Base-by-base conservation (phyloP, 352 stramenopile species). In the Phytopythium kandeliae region DNA sequence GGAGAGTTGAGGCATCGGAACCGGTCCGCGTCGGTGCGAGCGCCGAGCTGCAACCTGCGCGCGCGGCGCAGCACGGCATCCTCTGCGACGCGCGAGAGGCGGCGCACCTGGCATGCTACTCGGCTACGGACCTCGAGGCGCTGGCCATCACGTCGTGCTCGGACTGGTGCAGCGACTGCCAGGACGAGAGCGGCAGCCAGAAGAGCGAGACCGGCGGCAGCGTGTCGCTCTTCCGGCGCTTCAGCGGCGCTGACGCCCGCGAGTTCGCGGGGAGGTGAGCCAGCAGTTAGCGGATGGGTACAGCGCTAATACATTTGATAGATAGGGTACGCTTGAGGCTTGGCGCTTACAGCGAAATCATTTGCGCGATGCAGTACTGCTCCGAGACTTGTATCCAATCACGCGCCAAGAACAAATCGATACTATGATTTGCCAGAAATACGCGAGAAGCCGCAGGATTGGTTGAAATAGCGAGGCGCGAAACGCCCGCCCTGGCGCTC, bases 101-200 rank as follows among this genome's bases (percentile, higher is more conserved):
- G 10, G 4, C 25, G 16, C 26, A 22, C 16, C 12, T 51, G 25
- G 21, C 22, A 7, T 36, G 51, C 12, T 73, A 73, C 47, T 57
- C 54, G 38, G 51, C 51, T 17, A 47, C 67, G 51, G 67, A 76
- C 52, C 51, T 73, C 3, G 60, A 73, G 51, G 57, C 44, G 40
- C 41, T 76, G 22, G 57, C 57, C 4, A 45, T 49, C 4, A 54
- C 65, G 24, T 36, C 62, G 36, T 61, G 55, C 28, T 31, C 43
- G 7, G 50, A 53, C 26, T 35, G 0, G 38, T 51, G 8, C 33
- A 51, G 19, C 35, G 47, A 58, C 48, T 51, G 43, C 3, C 19
- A 53, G 12, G 45, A 36, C 17, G 42, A 24, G 16, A 7, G 31
- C 0, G 21, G 55, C 40, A 25, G 38, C 25, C 50, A 54, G 24